Evolutionary conservation across 164 flowering plant genomes (phyloP).

Genomic region (Vitis amurensis): DNA sequence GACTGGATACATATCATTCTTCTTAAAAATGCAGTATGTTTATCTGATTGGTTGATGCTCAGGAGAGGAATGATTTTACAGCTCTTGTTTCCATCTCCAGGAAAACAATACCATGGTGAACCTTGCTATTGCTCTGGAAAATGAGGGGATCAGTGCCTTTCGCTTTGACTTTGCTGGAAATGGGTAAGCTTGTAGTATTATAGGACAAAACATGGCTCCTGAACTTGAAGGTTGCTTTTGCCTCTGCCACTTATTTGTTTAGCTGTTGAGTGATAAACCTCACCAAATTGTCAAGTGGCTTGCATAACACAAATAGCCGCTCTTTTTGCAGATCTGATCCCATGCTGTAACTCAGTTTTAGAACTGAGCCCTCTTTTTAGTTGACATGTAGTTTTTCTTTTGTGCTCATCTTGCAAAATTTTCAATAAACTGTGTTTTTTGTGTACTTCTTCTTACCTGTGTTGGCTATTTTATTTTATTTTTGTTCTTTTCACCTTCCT

Average conservation of each 20-base stretch:
- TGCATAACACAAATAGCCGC: no score
- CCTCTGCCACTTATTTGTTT: background rate
- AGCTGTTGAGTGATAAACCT: background rate
- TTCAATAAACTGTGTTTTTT: no score
- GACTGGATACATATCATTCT: no score
- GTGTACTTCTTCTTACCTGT: no score
- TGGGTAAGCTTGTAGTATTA: conserved; percentile 45
- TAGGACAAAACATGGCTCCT: background rate
- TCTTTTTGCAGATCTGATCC: no score
- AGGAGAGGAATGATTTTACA: background rate
- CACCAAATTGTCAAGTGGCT: no score
- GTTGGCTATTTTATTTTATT: no score
- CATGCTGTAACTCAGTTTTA: no score
- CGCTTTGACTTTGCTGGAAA: conserved; percentile 90
- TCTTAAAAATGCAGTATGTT: background rate
- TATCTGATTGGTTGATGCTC: background rate
- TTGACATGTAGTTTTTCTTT: no score
- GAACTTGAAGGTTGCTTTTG: background rate
- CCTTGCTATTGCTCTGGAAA: conserved; percentile 56
- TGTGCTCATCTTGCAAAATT: no score
- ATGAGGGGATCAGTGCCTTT: conserved; percentile 67
- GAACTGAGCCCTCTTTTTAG: no score
- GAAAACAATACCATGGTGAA: conserved; percentile 39
- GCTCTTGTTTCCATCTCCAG: conserved; percentile 29
- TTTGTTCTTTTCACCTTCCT: no score